Evolutionary conservation across 1,139 yeast genomes (phyloP), one percentile per base, ranked within the genome.

Genomic region (Petasospora fabianii): DNA sequence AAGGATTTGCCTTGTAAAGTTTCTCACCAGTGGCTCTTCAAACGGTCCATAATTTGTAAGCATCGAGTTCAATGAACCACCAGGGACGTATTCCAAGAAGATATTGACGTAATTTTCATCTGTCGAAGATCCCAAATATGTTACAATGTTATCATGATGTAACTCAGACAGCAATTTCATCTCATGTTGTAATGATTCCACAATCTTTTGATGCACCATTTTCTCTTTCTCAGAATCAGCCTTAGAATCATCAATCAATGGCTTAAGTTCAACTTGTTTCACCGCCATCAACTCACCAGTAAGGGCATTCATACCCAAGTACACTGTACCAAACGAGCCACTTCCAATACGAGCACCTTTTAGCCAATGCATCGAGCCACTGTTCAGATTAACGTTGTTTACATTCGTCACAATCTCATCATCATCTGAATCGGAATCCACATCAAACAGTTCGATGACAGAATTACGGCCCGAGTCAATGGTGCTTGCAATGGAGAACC

Each of bases 241-340:
- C 8, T 38, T 46, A 3, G 48, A 38, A 5, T 43, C 54, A 30
- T 51, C 51, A 33, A 35, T 48, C 30, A 47, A 43, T 20, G 48
- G 58, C 41, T 41, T 60, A 47, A 88, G 60, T 31, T 83, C 83
- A 0, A 92, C 96, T 59, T 90, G 97, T 55, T 92, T 92, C 12
- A 92, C 96, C 0, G 97, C 98, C 96, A 92, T 87, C 39, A 92
- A 68, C 56, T 88, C 97, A 31, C 98, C 98, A 0, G 96, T 88
- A 32, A 82, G 66, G 1, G 96, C 85, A 57, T 88, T 87, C 82
- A 92, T 80, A 1, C 97, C 98, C 31, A 92, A 68, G 49, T 84
- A 90, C 2, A 92, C 98, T 3, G 87, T 81, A 24, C 97, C 98
- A 67, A 88, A 92, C 48, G 95, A 83, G 3, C 98, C 98, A 3